These are phyloP conservation scores for Sarocladium brachiariae DNA, from an alignment of 2,329 filamentous ascomycete genomes.

Conservation along the genomic window DNA sequence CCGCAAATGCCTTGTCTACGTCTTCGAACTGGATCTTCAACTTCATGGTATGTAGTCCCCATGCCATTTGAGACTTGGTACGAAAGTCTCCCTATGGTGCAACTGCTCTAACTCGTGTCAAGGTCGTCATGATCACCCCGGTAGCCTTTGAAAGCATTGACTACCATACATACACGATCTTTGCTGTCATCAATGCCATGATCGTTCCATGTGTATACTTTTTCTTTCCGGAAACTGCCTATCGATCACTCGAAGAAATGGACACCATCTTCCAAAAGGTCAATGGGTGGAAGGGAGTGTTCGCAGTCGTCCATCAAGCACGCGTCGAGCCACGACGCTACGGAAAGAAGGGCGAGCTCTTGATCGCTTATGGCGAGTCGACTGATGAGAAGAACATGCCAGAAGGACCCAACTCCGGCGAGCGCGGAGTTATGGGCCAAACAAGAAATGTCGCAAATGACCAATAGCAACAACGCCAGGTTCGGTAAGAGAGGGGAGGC, in stretches of 20 bases:
- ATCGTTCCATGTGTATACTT: constrained; percentile 53
- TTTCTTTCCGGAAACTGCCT: constrained; percentile 60
- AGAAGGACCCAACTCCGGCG: background rate
- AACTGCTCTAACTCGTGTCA: background rate
- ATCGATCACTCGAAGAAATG: constrained; percentile 60
- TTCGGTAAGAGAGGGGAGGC: background rate
- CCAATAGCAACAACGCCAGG: background rate
- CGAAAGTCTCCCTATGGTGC: too few relatives aligned
- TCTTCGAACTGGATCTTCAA: constrained; percentile 58
- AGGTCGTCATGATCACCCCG: constrained; percentile 56
- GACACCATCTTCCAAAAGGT: constrained; percentile 57
- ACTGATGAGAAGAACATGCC: constrained; percentile 27
- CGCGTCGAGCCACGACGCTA: constrained; percentile 46
- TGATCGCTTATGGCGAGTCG: constrained; percentile 38
- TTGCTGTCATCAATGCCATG: constrained; percentile 57
- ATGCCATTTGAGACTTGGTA: constrained; percentile 25
- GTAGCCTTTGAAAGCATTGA: constrained; percentile 50
- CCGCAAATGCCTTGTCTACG: constrained; percentile 49
- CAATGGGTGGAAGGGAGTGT: constrained; percentile 30
- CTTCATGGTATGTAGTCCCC: constrained; percentile 45
- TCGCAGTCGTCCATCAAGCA: constrained; percentile 30
- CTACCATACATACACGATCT: constrained; percentile 58
- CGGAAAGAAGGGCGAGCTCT: constrained; percentile 51
- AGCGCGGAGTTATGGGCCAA: background rate
- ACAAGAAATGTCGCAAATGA: background rate